Evolutionary conservation across 768 basidiomycete species (phyloP).

Genomic region (Astraeus odoratus): DNA sequence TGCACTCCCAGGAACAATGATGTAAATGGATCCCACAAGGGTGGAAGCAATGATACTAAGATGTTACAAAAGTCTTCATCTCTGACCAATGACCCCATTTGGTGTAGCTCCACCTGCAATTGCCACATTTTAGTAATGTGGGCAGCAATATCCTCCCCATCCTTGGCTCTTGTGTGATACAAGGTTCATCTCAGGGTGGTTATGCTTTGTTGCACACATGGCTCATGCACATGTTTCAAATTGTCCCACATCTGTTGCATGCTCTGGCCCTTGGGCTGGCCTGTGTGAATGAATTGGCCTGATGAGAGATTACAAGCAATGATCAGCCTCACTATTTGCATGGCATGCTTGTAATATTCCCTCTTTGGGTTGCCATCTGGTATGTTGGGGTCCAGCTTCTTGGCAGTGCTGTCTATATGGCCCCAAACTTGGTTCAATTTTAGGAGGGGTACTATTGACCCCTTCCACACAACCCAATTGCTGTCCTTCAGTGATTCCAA

Average conservation of each 20-base stretch:
- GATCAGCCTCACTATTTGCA: not conserved
- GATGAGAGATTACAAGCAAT: not conserved
- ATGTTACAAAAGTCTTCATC: not conserved
- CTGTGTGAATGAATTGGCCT: not conserved
- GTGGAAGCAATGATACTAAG: not conserved
- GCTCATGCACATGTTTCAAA: not conserved
- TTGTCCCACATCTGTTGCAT: constrained; percentile 3
- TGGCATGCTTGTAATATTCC: not conserved
- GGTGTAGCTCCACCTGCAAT: not conserved
- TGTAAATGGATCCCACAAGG: not conserved
- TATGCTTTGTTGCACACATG: not conserved
- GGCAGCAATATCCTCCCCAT: not conserved
- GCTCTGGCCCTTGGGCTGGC: too few species aligned
- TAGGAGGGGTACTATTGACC: not conserved
- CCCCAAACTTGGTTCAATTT: not conserved
- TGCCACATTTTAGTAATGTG: not conserved
- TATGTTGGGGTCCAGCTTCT: not conserved
- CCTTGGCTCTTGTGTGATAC: not conserved
- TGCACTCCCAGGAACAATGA: not conserved
- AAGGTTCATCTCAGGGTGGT: not conserved
- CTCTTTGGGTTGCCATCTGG: not conserved
- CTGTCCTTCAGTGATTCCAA: not conserved
- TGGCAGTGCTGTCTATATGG: too few species aligned
- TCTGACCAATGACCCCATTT: not conserved
- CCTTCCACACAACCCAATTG: not conserved